Conservation (phyloP, 2,329 filamentous ascomycete species). For the Paecilomyces niveus region DNA sequence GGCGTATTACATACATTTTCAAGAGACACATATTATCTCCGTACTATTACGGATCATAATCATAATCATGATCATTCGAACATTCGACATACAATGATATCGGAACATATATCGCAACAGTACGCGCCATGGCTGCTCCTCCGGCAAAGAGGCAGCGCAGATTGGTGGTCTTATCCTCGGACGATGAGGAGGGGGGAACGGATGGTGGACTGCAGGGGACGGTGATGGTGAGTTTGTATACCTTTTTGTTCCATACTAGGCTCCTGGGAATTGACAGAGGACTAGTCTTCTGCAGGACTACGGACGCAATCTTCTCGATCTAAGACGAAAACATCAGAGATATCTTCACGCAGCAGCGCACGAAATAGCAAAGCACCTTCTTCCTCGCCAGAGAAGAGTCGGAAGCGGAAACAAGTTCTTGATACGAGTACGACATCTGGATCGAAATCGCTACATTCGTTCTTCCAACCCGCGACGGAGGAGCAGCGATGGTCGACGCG, state of each 20-base stretch:
- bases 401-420: slow-evolving; percentile 10
- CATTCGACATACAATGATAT: background rate
- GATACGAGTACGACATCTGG: slow-evolving; percentile 7
- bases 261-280: background rate
- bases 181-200: slow-evolving; percentile 13
- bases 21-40: too few relatives aligned
- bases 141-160: slow-evolving; percentile 31
- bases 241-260: background rate
- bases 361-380: slow-evolving; percentile 13
- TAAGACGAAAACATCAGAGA: background rate
- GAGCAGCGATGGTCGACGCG: slow-evolving; percentile 32
- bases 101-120: background rate
- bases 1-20: too few relatives aligned
- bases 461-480: slow-evolving; percentile 33
- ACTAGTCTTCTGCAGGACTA: background rate
- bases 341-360: background rate
- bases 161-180: slow-evolving; percentile 20
- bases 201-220: background rate
- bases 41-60: background rate
- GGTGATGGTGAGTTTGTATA: background rate
- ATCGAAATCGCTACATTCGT: slow-evolving; percentile 32
- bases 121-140: slow-evolving; percentile 25
- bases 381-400: slow-evolving; percentile 26
- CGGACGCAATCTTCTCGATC: background rate
- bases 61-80: background rate